Conservation (phyloP, 2,329 filamentous ascomycete species). For the Penicillium sp. region DNA sequence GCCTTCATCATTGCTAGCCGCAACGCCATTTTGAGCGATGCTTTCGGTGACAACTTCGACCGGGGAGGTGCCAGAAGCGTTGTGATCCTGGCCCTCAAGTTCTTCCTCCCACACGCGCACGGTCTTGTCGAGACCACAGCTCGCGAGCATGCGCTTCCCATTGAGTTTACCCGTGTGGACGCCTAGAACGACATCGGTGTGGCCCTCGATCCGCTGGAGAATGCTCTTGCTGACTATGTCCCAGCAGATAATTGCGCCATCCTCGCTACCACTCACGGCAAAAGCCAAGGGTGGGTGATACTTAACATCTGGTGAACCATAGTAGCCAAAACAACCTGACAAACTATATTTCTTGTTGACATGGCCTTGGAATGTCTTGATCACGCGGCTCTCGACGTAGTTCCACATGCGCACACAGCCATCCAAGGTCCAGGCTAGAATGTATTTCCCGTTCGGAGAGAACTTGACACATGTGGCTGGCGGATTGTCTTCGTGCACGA, state of each 20-base stretch:
- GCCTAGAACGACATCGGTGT: constrained; percentile 60
- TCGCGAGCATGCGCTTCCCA: constrained; percentile 55
- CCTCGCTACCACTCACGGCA: constrained; percentile 81
- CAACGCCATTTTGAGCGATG: background rate
- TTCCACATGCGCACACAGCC: constrained; percentile 91
- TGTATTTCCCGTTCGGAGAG: constrained; percentile 88
- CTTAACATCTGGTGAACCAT: constrained; percentile 48
- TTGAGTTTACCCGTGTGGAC: constrained; percentile 61
- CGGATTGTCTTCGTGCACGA: constrained; percentile 95
- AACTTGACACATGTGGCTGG: constrained; percentile 88
- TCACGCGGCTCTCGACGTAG: constrained; percentile 84
- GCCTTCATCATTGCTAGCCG: background rate
- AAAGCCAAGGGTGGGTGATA: constrained; percentile 50
- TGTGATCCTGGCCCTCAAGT: background rate
- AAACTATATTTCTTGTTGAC: constrained; percentile 81
- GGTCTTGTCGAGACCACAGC: constrained; percentile 63
- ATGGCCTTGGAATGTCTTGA: constrained; percentile 98
- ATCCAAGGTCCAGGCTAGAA: constrained; percentile 90
- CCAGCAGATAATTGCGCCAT: constrained; percentile 84
- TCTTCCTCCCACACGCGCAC: constrained; percentile 62
- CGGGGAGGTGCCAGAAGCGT: background rate
- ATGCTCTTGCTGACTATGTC: constrained; percentile 84
- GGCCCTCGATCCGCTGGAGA: constrained; percentile 65
- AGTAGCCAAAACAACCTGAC: constrained; percentile 78
- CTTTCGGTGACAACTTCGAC: background rate